Evolutionary conservation across 2,329 filamentous ascomycete genomes (phyloP).

Genomic region (Ophiocordyceps camponoti-saundersi): DNA sequence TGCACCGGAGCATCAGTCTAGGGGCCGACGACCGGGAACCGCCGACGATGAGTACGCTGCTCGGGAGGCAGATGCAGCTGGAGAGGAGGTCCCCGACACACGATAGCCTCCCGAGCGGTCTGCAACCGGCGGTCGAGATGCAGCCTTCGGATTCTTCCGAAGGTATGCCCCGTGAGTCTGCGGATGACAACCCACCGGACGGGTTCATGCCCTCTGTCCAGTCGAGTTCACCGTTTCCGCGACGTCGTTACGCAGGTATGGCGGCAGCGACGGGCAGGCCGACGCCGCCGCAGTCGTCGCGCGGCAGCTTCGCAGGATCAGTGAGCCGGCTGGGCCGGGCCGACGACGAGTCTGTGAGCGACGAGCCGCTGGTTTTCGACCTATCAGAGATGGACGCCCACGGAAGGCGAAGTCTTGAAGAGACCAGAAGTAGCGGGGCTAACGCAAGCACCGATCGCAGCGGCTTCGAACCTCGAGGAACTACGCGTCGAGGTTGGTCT

Average conservation of each 20-base stretch:
- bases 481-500: constrained; percentile 20
- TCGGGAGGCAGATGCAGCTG: constrained; percentile 25
- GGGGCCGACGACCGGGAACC: constrained; percentile 48
- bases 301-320: constrained; percentile 27
- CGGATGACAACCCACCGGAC: constrained; percentile 28
- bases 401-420: constrained; percentile 41
- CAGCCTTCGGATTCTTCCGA: constrained; percentile 19
- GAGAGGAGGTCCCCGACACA: constrained; percentile 13
- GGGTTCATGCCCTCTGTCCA: constrained; percentile 21
- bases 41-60: constrained; percentile 46
- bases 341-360: constrained; percentile 37
- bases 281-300: constrained; percentile 25
- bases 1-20: constrained; percentile 49
- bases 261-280: constrained; percentile 14
- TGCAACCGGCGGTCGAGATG: constrained; percentile 26
- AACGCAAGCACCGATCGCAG: constrained; percentile 22
- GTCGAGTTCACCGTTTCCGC: constrained; percentile 27
- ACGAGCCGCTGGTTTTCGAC: constrained; percentile 55
- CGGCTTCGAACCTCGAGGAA: constrained; percentile 21
- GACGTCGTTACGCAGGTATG: constrained; percentile 29
- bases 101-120: constrained; percentile 7
- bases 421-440: constrained; percentile 20
- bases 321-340: constrained; percentile 19
- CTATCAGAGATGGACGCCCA: constrained; percentile 53
- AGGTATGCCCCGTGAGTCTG: constrained; percentile 22